Conservation (phyloP, 2,329 filamentous ascomycete genomes). For the Venturia oleaginea region DNA sequence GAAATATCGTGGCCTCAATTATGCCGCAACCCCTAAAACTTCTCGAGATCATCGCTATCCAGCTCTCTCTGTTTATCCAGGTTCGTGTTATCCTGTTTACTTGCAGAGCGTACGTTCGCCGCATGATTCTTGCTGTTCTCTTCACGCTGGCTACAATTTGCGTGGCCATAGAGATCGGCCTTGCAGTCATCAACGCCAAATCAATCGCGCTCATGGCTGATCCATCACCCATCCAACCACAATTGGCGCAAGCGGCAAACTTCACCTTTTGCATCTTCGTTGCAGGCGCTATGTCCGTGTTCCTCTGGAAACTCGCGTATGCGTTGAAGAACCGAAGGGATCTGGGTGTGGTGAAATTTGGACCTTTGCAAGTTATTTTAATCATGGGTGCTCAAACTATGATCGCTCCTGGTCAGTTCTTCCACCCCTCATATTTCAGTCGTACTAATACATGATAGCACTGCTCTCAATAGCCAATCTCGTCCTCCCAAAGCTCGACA, state of each 20-base stretch:
- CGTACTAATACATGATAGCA: conserved; percentile 32
- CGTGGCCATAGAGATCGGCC: conserved; percentile 44
- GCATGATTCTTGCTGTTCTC: conserved; percentile 39
- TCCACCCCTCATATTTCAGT: conserved; percentile 1
- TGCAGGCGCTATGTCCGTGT: conserved; percentile 53
- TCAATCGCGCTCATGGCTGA: conserved; percentile 26
- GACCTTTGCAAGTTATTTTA: conserved; percentile 57
- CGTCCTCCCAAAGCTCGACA: conserved; percentile 40
- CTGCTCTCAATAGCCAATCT: conserved; percentile 53
- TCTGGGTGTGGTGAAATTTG: conserved; percentile 51
- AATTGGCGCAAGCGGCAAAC: conserved; percentile 36
- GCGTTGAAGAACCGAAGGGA: conserved; percentile 47
- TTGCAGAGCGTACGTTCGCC: conserved; percentile 33
- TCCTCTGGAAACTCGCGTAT: conserved; percentile 51
- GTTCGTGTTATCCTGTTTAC: conserved; percentile 53
- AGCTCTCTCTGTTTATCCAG: conserved; percentile 53
- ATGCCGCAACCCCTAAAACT: conserved; percentile 41
- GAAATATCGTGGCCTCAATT: conserved; percentile 39
- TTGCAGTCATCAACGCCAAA: conserved; percentile 41
- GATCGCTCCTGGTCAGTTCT: conserved; percentile 49
- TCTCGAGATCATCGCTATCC: conserved; percentile 46
- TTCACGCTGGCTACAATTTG: conserved; percentile 41
- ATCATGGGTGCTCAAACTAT: conserved; percentile 60
- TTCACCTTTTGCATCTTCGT: conserved; percentile 48
- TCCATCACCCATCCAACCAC: conserved; percentile 18